Base-by-base conservation (phyloP, 345 rosid species). In the Moricandia arvensis region DNA sequence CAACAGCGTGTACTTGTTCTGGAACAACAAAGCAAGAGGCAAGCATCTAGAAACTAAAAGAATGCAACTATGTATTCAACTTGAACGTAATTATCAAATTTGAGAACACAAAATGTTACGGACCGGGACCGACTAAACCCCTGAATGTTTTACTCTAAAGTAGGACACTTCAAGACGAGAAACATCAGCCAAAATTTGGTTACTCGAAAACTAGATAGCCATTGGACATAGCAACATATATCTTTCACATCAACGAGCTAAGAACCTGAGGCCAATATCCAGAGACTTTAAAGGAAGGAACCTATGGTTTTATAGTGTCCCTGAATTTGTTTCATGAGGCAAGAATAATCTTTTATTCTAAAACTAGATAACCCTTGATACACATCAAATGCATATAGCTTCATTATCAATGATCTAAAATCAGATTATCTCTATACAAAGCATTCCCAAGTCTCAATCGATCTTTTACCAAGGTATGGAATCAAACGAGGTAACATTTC, bases 21-120 rank as follows among this genome's bases (percentile, higher is more conserved):
- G 63, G 63, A 69, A n/a, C 59, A 67, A 31, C 60, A 12, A 69
- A 68, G 11, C 47, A 68, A 16, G 71, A 51, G 59, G 41, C 16
- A 67, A 67, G 29, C 16, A 68, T 65, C 24, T 65, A 41, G 16
- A 21, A 38, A 63, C 53, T 38, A 21, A 2, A 17, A 54, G n/a
- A 37, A 30, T 17, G 67, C n/a, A 64, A 38, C 7, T 33, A 68
- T 53, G 33, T 27, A 18, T 12, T 10, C 16, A 63, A n/a, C 47
- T 16, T 10, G 49, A 63, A n/a, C 47, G 8, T 34, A 43, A 51
- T 3, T 30, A 47, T 45, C 47, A 41, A 37, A 21, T 53, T 26
- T 37, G 18, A 53, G 43, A 63, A 73, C 38, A 15, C 4, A 54
- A 27, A 29, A 73, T 15, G 70, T 24, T 4, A 57, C 59, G 7